Base-by-base conservation (phyloP, 257 asterid species). In the Plantago elongata region DNA sequence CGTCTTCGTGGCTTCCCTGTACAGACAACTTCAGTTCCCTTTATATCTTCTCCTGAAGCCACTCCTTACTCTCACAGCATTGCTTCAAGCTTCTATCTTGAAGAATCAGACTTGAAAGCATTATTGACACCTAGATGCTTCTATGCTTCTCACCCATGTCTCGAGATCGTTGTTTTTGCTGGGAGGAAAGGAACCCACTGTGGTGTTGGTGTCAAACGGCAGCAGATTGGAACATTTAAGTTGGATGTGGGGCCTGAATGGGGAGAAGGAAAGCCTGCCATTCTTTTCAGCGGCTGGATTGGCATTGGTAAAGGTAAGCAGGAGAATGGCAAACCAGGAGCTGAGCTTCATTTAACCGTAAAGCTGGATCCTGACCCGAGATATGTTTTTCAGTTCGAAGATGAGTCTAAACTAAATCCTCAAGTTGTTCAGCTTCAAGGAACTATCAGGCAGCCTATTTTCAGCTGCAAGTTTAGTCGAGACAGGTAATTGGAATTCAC, bases 1-100 rank as follows among this genome's bases (percentile, higher is more conserved):
- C 97, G 97, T 52, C 87, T 92, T 51, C 95, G 91, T 40, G 99
- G 99, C 73, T 92, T 92, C 74, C 99, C 99, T 52, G 95, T 89
- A 51, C 99, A 92, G 83, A 92, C 89, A 34, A 74, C 91, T 40
- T 52, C 83, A 15, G 60, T 89, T 64, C 99, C 95, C 57, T 80
- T 82, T 45, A 40, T 92, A 60, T 77, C 95, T 46, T 84, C 96
- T 34, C 86, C 96, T 17, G 97, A 88, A 69, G 74, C 75, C 56
- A 72, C 64, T 17, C 86, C 89, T 37, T 87, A 77, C 71, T 59
- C 85, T 67, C 85, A 83, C 69, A 77, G 65, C 54, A 73, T 74
- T 59, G 88, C 93, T 18, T 83, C 96, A 66, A 86, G 89, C 80
- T 92, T 89, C 72, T 89, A 92, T 74, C 87, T 92, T 12, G 95